Conservation (phyloP, 2,329 filamentous ascomycete genomes). For the Kalaharituber pfeilii region DNA sequence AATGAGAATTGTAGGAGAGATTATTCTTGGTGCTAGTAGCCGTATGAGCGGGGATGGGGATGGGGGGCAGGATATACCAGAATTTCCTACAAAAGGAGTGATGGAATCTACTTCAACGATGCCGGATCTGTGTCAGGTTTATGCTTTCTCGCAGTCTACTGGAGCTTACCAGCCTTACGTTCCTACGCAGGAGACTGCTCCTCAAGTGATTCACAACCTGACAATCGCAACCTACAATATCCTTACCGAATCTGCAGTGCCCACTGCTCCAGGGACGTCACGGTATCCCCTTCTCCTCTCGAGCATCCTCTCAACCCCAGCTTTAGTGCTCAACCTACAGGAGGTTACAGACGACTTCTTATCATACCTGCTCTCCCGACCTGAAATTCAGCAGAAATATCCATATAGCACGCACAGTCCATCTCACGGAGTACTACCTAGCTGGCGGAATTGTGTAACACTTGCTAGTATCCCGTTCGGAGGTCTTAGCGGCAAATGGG, state of each 20-base stretch:
- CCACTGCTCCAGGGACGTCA: conserved; percentile 23
- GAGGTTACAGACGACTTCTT: conserved; percentile 50
- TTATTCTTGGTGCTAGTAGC: conserved; percentile 8
- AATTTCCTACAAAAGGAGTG: conserved; percentile 6
- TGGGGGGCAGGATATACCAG: too few relatives aligned
- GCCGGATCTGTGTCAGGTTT: neutral
- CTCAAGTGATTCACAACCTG: conserved; percentile 13
- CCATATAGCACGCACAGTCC: conserved; percentile 43
- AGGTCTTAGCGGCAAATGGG: conserved; percentile 31
- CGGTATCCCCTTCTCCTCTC: conserved; percentile 27
- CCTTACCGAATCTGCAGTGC: conserved; percentile 28
- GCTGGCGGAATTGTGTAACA: conserved; percentile 43
- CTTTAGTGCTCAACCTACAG: conserved; percentile 35
- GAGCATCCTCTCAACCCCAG: conserved; percentile 24
- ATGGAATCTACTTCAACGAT: conserved; percentile 6
- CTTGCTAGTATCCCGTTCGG: conserved; percentile 31
- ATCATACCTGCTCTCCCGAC: conserved; percentile 35
- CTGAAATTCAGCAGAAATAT: conserved; percentile 34
- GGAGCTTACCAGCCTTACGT: conserved; percentile 20
- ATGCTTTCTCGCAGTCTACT: neutral
- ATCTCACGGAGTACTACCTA: conserved; percentile 38
- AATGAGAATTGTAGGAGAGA: conserved; percentile 33
- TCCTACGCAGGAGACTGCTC: conserved; percentile 5
- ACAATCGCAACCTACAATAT: conserved; percentile 32
- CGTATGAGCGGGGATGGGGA: too few relatives aligned